Base-by-base conservation (phyloP, 2,329 filamentous ascomycete species). In the Alternaria longipes region DNA sequence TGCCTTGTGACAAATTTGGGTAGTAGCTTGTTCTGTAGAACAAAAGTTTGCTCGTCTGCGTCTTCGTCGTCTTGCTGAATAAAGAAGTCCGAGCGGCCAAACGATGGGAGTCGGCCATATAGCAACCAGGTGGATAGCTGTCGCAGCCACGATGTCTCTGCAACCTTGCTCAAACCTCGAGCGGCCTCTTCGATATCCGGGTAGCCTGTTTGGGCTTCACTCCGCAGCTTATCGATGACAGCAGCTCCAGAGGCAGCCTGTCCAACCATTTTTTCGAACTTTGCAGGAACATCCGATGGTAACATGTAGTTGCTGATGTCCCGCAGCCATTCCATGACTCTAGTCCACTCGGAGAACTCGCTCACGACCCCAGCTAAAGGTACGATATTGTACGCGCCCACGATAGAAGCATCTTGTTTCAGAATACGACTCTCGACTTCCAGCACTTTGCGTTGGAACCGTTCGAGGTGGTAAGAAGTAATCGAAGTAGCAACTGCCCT, bases 351-450 rank as follows among this genome's bases (percentile, higher is more conserved):
- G n/a, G 90, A 89, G 72, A 98, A 97, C 73, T 95, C 91, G 5
- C 86, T 87, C 28, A 97, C 89, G 20, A 98, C 86, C 2, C 90
- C 90, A 51, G 95, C 96, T 69, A 99, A 81, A 3, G 95, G 94
- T 22, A 98, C 94, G 64, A 97, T 96, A 63, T 94, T 91, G 77
- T 97, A 97, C 1, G 92, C 94, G 42, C 94, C 94, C 1, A 98
- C 94, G 60, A 92, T 87, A 7, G 84, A 87, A 2, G 93, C 86
- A 81, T 97, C 93, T 71, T 89, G 87, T 46, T 84, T 86, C 52
- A 98, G 81, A 26, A 99, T 91, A 12, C 85, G 85, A 59, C 86
- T 86, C 79, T 99, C 95, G 4, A 97, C 92, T 55, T 93, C 88
- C 8, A 98, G 82, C 5, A 98, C 89, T 75, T 93, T 93, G 45